Base-by-base conservation (phyloP, 148 eudicot genomes). In the Amaranthus hypochondriacus region DNA sequence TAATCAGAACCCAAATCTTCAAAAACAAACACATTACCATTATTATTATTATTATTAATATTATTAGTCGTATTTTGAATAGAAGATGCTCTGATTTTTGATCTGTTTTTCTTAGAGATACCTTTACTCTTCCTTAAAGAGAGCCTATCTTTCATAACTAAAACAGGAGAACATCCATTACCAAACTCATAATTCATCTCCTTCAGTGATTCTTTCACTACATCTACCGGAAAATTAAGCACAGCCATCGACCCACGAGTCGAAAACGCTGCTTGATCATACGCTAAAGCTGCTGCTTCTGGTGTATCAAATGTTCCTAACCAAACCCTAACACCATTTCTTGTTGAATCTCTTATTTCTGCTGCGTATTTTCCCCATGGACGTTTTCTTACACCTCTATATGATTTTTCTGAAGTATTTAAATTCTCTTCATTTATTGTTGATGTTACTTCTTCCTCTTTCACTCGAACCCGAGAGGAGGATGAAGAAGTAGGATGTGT, bases 331-430 rank as follows among this genome's bases (percentile, higher is more conserved):
- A 89, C 79, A 0, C 96, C 93, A 28, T 90, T 90, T 72, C 96
- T 78, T 0, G 96, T 90, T 0, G 96, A 90, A 56, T 90, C 96
- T 39, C 96, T 73, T 48, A 90, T 90, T 64, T 90, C 96, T 0
- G 92, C 96, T 0, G 96, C 92, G 56, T 76, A 88, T 56, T 89
- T 90, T 12, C 96, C 96, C 96, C 96, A 90, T 0, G 96, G 96
- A 56, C 96, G 78, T 68, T 57, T 75, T 55, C 96, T 59, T 0
- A 90, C 96, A 4, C 96, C 96, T 66, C 96, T 73, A 13, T 74
- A 90, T 0, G 91, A 62, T 11, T 52, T 81, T 9, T 47, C 63
- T 6, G 39, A n/a, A 14, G n/a, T 44, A 14, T 1, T 51, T 28
- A 28, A 18, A 4, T 44, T 13, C 49, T 2, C 3, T 15, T 1